phyloP scores from a whole-genome alignment of 352 stramenopile genomes.

The Phytophthora citrophthora region DNA sequence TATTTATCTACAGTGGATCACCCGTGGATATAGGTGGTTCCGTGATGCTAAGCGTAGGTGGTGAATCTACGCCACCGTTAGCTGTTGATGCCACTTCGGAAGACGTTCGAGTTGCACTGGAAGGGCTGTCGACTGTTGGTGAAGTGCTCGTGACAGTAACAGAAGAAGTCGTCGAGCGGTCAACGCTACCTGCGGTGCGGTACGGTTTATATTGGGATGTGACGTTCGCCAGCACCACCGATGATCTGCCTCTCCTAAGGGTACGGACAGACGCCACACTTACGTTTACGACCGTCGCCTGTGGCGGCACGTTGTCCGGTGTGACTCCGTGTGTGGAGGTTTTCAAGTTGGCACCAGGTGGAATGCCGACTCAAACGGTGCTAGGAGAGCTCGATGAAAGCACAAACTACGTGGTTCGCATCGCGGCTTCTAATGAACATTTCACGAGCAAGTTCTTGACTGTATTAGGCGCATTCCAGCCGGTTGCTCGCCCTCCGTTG shows the following conservation, averaged over 20 bases:
- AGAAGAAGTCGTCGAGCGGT: slow-evolving; percentile 25
- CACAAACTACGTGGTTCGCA: slow-evolving; percentile 53
- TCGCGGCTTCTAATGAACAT: slow-evolving; percentile 41
- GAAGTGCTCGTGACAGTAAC: slow-evolving; percentile 55
- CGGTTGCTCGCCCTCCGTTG: slow-evolving; percentile 35
- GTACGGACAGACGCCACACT: slow-evolving; percentile 42
- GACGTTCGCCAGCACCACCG: slow-evolving; percentile 47
- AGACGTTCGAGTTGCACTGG: slow-evolving; percentile 59
- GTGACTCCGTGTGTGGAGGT: slow-evolving; percentile 60
- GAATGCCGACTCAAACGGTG: slow-evolving; percentile 30
- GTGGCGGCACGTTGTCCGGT: slow-evolving; percentile 63
- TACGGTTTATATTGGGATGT: slow-evolving; percentile 77
- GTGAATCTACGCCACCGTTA: slow-evolving; percentile 61
- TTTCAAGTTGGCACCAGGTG: slow-evolving; percentile 40
- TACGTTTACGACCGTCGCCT: slow-evolving; percentile 49
- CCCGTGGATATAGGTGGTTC: slow-evolving; percentile 62
- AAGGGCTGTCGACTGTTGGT: slow-evolving; percentile 68
- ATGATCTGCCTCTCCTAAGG: slow-evolving; percentile 54
- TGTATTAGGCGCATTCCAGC: slow-evolving; percentile 27
- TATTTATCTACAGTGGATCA: slow-evolving; percentile 69
- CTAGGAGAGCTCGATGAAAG: slow-evolving; percentile 31
- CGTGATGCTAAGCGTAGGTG: slow-evolving; percentile 68
- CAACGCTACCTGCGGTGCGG: slow-evolving; percentile 41
- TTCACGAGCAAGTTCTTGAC: slow-evolving; percentile 42
- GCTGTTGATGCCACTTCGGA: slow-evolving; percentile 45